A percentile compares a stretch with the other conserved stretches of the same genome.
phyloP scores from a whole-genome alignment of 176 grass and related monocot species.

The Avena eriantha region DNA sequence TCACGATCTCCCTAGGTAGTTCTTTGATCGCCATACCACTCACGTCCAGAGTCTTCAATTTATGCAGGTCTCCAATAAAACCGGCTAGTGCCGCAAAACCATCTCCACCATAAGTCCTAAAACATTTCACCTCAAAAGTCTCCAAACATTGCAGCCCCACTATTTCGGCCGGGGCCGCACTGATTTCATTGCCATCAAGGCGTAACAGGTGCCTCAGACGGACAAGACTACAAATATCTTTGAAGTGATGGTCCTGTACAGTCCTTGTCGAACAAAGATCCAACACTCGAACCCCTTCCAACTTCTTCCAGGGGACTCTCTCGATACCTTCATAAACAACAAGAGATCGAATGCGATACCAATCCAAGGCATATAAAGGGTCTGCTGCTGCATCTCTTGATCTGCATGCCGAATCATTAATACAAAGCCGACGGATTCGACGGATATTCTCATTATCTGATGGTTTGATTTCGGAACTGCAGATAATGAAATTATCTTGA shows the following conservation, averaged over 20 bases:
- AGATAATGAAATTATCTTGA: neutral
- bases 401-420: neutral
- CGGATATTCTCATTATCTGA: neutral
- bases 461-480: neutral
- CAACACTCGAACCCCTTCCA: neutral
- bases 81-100: neutral
- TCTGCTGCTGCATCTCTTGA: neutral
- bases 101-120: too few species aligned
- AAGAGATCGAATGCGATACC: neutral
- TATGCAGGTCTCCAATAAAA: neutral
- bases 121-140: too few species aligned
- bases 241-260: neutral
- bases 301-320: neutral
- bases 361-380: neutral
- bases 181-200: neutral
- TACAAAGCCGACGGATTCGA: neutral
- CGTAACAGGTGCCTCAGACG: neutral
- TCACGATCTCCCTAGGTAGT: neutral
- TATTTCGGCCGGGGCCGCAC: neutral
- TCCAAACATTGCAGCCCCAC: neutral
- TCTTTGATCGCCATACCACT: neutral
- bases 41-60: neutral
- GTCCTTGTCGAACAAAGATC: fast-evolving
- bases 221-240: neutral
- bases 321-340: neutral